phyloP scores from a whole-genome alignment of 108 stramenopile genomes.

The Aurantiochytrium sp. region DNA sequence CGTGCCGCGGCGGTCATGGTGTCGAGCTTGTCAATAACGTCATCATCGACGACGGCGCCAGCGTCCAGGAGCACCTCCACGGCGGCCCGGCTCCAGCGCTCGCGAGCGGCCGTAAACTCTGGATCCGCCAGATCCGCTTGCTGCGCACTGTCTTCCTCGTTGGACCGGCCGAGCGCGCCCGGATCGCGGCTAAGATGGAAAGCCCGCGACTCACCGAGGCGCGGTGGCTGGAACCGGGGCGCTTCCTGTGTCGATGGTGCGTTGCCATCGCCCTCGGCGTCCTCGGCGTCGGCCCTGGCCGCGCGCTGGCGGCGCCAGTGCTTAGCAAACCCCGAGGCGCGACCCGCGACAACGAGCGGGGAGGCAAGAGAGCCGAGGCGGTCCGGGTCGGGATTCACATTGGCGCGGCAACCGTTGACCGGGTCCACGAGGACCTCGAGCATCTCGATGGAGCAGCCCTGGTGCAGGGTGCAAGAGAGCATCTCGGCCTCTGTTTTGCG shows the following conservation, averaged over 20 bases:
- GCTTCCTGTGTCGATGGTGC: background rate
- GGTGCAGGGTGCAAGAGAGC: background rate
- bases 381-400: constrained; percentile 25
- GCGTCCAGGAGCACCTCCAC: background rate
- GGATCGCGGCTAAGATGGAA: background rate
- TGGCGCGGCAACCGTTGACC: constrained; percentile 22
- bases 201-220: background rate
- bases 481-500: constrained; percentile 15
- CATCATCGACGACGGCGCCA: background rate
- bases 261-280: background rate
- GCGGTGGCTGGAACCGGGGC: background rate
- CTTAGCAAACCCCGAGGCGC: background rate
- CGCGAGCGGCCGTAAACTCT: background rate
- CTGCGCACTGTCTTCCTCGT: background rate
- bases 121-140: background rate
- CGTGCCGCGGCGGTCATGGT: background rate
- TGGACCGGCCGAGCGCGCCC: too few species aligned
- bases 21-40: background rate
- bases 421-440: constrained; percentile 16
- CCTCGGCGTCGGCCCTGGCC: background rate
- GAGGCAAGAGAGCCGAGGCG: background rate
- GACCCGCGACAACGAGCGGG: background rate
- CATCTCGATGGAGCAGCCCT: background rate
- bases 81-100: background rate
- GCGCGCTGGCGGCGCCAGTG: background rate